Evolutionary conservation across 2,329 filamentous ascomycete species (phyloP).

Genomic region (Colletotrichum musae): DNA sequence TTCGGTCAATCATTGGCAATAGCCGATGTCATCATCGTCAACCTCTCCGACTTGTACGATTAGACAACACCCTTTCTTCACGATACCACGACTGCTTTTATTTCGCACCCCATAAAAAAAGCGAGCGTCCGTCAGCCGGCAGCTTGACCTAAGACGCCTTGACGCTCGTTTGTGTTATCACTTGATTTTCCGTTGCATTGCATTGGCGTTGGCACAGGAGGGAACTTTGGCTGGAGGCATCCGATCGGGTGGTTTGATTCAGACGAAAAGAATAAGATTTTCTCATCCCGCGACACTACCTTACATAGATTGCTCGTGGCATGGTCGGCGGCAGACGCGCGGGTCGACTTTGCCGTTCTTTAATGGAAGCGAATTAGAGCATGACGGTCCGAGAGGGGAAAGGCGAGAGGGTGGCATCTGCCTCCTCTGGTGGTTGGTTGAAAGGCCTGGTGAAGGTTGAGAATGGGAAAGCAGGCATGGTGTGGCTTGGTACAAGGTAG

Average conservation of each 20-base stretch:
- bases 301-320: constrained; percentile 57
- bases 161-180: constrained; percentile 50
- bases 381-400: constrained; percentile 1
- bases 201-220: constrained; percentile 68
- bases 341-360: constrained; percentile 39
- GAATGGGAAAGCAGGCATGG: neutral
- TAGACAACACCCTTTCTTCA: constrained; percentile 56
- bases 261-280: constrained; percentile 54
- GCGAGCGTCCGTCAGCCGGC: constrained; percentile 25
- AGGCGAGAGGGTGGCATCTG: neutral
- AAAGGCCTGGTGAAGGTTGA: neutral
- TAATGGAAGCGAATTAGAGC: constrained; percentile 40
- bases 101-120: constrained; percentile 36
- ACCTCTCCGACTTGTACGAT: constrained; percentile 55
- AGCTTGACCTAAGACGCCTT: constrained; percentile 10
- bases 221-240: constrained; percentile 37
- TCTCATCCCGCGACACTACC: constrained; percentile 52
- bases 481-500: neutral
- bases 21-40: constrained; percentile 40
- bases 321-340: constrained; percentile 39
- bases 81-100: constrained; percentile 62
- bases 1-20: constrained; percentile 26
- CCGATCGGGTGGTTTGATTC: constrained; percentile 50
- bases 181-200: constrained; percentile 65
- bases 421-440: constrained; percentile 26